Evolutionary conservation across 2,329 filamentous ascomycete genomes (phyloP), one percentile per base, ranked within the genome.

Genomic region (Eurotiales sp.): DNA sequence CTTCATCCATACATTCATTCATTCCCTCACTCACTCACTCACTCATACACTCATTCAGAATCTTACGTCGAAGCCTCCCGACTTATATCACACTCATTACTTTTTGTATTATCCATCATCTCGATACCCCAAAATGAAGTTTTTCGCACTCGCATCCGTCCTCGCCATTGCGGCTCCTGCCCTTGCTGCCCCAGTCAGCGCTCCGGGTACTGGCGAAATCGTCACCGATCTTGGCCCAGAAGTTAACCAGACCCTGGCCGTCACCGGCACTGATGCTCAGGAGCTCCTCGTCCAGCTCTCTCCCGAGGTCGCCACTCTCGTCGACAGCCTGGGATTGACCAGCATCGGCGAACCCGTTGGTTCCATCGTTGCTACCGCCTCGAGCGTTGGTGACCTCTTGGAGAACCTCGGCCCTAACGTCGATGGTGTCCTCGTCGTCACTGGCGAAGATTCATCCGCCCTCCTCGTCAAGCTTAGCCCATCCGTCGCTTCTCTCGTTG

Each of bases 401-500:
- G 53, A 58, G 34, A 58, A 62, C 46, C 56, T 63, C 42, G 63
- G 53, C 36, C 55, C 55, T 23, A 19, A 50, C 34, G 56, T 60
- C 12, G 58, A 67, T n/a, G 54, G 54, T 32, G 60, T 66, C 23
- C 59, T 69, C 37, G 66, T 61, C 42, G 62, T 66, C 48, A 57
- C 64, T 45, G 59, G 61, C 32, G 55, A 62, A 55, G 64, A 67
- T 32, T 59, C 52, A 12, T 55, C 58, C 51, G 59, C 57, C 55
- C 63, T 69, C 34, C 61, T 67, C 44, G 59, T 67, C 47, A 46
- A 58, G 46, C 64, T 67, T 46, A 60, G 61, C 55, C 55, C 63
- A 32, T 53, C 57, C 22, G 58, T 67, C 19, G 53, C 59, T 39
- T 58, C 55, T 41, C 60, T 66, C 40, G 52, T 67, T 17, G 58